Evolutionary conservation across 2,329 filamentous ascomycete genomes (phyloP).

Genomic region (Colletotrichum kahawae): DNA sequence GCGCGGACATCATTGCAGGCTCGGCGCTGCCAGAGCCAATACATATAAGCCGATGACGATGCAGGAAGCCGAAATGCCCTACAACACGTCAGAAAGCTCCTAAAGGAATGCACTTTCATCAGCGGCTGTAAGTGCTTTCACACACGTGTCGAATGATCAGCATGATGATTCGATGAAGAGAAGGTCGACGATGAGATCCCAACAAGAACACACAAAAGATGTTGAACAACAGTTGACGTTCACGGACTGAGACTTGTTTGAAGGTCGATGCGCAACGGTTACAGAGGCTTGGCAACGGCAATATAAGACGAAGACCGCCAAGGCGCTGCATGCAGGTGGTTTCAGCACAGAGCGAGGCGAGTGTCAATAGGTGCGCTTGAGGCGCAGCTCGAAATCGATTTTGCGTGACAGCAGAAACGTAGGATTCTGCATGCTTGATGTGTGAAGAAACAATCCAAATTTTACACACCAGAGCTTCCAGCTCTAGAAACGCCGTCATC

Average conservation of each 20-base stretch:
- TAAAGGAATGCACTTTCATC: background rate
- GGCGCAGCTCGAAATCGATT: background rate
- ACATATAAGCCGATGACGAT: background rate
- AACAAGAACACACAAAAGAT: background rate
- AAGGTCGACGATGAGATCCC: background rate
- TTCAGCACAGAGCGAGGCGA: background rate
- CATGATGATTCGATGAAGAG: background rate
- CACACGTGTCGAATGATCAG: background rate
- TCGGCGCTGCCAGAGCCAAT: background rate
- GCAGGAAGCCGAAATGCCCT: background rate
- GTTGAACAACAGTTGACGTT: background rate
- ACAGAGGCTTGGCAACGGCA: background rate
- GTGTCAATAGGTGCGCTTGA: background rate
- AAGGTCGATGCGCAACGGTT: background rate
- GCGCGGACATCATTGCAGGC: background rate
- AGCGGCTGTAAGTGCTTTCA: background rate
- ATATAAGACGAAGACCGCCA: background rate
- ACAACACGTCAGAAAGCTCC: background rate
- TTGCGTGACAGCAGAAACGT: background rate
- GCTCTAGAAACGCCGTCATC: background rate
- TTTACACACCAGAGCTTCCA: background rate
- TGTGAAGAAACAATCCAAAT: background rate
- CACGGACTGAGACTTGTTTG: conserved; percentile 1
- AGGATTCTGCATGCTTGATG: background rate
- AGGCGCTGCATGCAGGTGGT: background rate